Evolutionary conservation across 441 rosid genomes (phyloP), one percentile per base, ranked within the genome.

Genomic region (Erysimum cheiri): DNA sequence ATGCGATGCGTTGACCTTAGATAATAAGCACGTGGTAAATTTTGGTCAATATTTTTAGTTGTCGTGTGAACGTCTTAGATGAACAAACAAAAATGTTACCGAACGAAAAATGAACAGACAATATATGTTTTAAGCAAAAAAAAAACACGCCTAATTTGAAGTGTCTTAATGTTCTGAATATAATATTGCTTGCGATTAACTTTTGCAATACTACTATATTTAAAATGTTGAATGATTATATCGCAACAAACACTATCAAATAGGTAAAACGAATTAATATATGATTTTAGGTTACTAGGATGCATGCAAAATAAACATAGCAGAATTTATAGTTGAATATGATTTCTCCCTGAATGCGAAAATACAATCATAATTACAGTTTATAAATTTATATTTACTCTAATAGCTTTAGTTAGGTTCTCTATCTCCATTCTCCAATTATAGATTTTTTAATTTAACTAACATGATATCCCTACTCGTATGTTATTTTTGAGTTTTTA

Each of bases 1-100:
- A 60, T 60, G 43, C 17, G 26, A 28, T 37, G 24, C 26, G 14
- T 70, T 60, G 74, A 60, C 15, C 4, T 69, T 59, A 12, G 49
- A 35, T 11, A 15, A 48, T 39, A 37, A 15, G 13, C 67, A 60
- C 24, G 33, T 37, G 66, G 59, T 37, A 10, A 33, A 9, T 35
- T 17, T 17, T 17, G 14, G 43, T 56, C 15, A 9, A 14, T 12
- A 17, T 29, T 7, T 5, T 29, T 11, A 12, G 17, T 19, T 19
- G 29, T 6, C 13, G 55, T 62, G 28, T 44, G 4, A 44, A n/a
- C 13, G 8, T 6, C 10, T 24, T 14, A 44, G 41, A 44, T 15
- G 39, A 61, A 31, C 40, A 24, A 64, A 64, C 44, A 32, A 17
- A 63, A 14, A 22, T 19, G 33, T 19, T 37, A 33, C 59, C 58